Evolutionary conservation across 352 stramenopile species (phyloP).

Genomic region (Pythium sp.): DNA sequence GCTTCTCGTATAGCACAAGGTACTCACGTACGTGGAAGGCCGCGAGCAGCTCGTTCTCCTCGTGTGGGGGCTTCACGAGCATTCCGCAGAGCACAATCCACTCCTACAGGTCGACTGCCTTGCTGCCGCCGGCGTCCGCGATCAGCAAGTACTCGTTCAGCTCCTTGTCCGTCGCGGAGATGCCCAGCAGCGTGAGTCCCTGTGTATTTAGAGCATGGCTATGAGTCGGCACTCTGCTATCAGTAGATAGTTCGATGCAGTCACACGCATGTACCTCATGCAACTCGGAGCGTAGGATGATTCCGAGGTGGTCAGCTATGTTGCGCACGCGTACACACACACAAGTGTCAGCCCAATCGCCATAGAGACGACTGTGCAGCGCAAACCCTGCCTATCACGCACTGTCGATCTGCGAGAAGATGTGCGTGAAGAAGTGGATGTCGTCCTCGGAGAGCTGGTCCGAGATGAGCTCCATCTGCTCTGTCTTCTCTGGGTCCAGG

Average conservation of each 20-base stretch:
- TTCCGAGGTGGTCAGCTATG: slow-evolving; percentile 50
- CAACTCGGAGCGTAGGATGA: slow-evolving; percentile 65
- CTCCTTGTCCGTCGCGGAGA: slow-evolving; percentile 60
- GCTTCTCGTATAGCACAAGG: slow-evolving; percentile 2
- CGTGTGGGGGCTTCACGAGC: slow-evolving; percentile 51
- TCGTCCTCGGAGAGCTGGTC: slow-evolving; percentile 53
- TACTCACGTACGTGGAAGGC: slow-evolving; percentile 43
- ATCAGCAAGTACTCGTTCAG: slow-evolving; percentile 66
- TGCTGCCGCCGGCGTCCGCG: slow-evolving; percentile 60
- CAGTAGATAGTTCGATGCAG: too few species aligned
- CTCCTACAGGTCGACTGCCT: slow-evolving; percentile 64
- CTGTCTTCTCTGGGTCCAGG: slow-evolving; percentile 54
- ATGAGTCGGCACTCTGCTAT: too few species aligned
- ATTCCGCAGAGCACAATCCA: slow-evolving; percentile 66
- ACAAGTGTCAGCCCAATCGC: too few species aligned
- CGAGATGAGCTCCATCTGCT: slow-evolving; percentile 58
- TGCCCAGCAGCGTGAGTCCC: slow-evolving; percentile 52
- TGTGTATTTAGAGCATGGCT: slow-evolving; percentile 6
- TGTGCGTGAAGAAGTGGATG: slow-evolving; percentile 63
- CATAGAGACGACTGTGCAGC: neutral
- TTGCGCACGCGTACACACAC: neutral
- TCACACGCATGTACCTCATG: slow-evolving; percentile 32
- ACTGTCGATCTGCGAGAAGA: slow-evolving; percentile 72
- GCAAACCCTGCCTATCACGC: slow-evolving; percentile 7
- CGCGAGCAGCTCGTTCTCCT: slow-evolving; percentile 44